Base-by-base conservation (phyloP, 169 alveolate species). In the Cyclospora cayetanensis region DNA sequence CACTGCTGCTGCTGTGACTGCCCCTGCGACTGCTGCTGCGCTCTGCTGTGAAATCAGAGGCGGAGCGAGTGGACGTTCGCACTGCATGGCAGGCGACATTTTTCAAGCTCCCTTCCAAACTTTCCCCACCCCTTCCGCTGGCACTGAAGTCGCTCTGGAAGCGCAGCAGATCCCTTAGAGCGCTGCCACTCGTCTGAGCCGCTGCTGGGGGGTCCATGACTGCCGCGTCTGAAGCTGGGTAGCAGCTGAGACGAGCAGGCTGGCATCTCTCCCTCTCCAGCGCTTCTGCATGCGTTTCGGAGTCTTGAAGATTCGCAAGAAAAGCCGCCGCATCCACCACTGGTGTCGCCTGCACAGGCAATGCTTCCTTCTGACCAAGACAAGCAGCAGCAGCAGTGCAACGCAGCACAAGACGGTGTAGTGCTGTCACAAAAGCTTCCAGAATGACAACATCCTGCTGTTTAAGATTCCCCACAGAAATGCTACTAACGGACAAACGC, bases 361-460 rank as follows among this genome's bases (percentile, higher is more conserved):
- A 34, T 1, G 70, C 37, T 72, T 50, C 63, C 37, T 34, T 79
- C 72, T 79, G 88, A 7, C 53, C 15, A 22, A 68, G 50, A n/a
- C n/a, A n/a, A 20, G 72, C 22, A 46, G 74, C 88, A 43, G 88
- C 88, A 79, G 74, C 88, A 20, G 88, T 55, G 72, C 88, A 79
- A 31, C 88, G 88, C 88, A 79, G 72, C 72, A 79, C 88, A 11
- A 79, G 88, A 22, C 72, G 70, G 52, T 79, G 88, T 1, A 79
- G 39, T 4, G 25, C 70, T 4, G 88, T 20, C 22, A 79, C 88
- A 34, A 79, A 79, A 1, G 70, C 50, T 79, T 79, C 88, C 52
- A 79, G 34, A 50, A 79, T 29, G 22, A 72, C 0, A 5, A 79
- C 31, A 41, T 79, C 88, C 34, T 50, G 74, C 72, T 79, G 88